Conservation (phyloP, 352 stramenopile genomes). For the Phytophthora crassamura region DNA sequence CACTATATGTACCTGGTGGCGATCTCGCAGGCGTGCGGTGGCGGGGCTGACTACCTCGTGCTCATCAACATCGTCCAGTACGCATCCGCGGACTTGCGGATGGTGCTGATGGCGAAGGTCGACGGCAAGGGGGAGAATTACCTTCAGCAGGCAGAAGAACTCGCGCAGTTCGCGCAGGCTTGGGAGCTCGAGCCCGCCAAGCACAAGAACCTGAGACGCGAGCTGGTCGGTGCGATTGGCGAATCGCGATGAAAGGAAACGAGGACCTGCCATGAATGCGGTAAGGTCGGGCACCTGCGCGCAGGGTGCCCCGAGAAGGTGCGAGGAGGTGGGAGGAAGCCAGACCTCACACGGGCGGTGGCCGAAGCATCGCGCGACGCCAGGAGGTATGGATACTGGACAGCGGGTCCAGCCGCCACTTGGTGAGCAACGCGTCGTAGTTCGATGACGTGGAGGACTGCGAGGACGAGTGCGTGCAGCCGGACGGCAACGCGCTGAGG, state of each 20-base stretch:
- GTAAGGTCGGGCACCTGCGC: not conserved
- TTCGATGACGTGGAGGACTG: not conserved
- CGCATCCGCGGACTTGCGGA: too few species aligned
- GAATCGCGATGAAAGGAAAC: not conserved
- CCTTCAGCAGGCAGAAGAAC: too few species aligned
- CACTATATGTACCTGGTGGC: too few species aligned
- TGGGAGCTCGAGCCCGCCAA: not conserved
- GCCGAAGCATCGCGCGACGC: too few species aligned
- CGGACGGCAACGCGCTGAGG: not conserved
- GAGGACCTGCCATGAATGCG: constrained; percentile 3
- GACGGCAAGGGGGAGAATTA: too few species aligned
- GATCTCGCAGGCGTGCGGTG: too few species aligned
- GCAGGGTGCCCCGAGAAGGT: not conserved
- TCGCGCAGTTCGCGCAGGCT: too few species aligned
- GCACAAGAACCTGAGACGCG: not conserved
- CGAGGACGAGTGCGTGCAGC: not conserved
- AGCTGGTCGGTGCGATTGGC: not conserved
- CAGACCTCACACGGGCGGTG: not conserved
- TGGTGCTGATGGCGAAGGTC: too few species aligned
- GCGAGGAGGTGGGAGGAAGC: not conserved
- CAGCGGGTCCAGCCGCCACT: constrained; percentile 4
- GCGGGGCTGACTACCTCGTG: too few species aligned
- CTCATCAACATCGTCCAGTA: too few species aligned
- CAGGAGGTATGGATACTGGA: constrained; percentile 4
- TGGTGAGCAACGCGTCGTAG: not conserved